Base-by-base conservation (phyloP, 768 basidiomycete genomes). In the Leccinum boreale region DNA sequence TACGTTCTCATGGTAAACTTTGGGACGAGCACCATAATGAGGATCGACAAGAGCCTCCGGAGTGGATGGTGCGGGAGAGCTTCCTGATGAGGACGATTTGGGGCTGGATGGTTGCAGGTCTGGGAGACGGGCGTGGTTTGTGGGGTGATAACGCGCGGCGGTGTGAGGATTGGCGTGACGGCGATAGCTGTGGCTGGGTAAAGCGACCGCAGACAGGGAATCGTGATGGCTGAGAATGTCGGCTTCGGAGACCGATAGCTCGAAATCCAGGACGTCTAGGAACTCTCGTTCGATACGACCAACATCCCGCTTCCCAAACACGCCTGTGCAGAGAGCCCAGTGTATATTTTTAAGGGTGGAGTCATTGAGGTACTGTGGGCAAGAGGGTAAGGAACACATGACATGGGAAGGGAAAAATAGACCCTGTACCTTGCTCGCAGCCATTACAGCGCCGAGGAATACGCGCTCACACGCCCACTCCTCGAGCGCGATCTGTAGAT, bases 381-480 rank as follows among this genome's bases (percentile, higher is more conserved):
- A 53, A 52, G 53, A 49, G 28, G 19, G 33, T 62, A 6, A 65
- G 60, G 33, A 19, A 55, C 45, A 0, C 7, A 29, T 50, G 55
- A 26, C 55, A 62, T 55, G 62, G 42, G 53, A 62, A 59, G 73
- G 69, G 62, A 53, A 50, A 53, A 36, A 26, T 14, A 65, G 36
- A 36, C 1, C 54, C 19, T 65, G 65, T 69, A 89, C 87, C 80
- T 94, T 95, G 75, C 87, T 87, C 7, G 93, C 92, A 49, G 84
- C 78, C 73, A 95, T 94, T 62, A 94, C 73, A n/a, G 92, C 86
- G 52, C 93, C 93, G 45, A 95, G 82, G 75, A 95, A 94, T 29
- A 95, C 92, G 44, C 93, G 85, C 73, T 94, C 92, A 50, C 90
- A 79, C 14, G 92, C 93, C 89, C 89, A 91, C 66, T 90, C 85